phyloP scores from a whole-genome alignment of 257 asterid species.

The Solanum stenotomum region DNA sequence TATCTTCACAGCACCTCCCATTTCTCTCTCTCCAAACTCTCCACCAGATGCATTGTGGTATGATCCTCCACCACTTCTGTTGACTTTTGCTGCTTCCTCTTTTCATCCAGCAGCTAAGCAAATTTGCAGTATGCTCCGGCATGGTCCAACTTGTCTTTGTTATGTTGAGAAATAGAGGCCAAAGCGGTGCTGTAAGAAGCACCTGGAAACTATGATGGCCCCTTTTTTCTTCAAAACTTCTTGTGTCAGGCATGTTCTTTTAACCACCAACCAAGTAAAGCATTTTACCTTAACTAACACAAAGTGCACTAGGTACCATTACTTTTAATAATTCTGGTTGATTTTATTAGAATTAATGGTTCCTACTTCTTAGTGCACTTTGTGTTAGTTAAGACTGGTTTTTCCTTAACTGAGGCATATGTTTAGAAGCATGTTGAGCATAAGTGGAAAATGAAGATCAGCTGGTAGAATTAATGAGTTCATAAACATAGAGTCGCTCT shows the following conservation, averaged over 20 bases:
- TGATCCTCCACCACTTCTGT: not conserved
- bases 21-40: not conserved
- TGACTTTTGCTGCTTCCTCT: not conserved
- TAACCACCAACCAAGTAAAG: not conserved
- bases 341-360: not conserved
- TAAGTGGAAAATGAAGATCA: not conserved
- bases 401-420: not conserved
- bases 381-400: not conserved
- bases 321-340: not conserved
- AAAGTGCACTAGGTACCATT: not conserved
- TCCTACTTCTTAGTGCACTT: not conserved
- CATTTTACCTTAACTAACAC: not conserved
- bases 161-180: not conserved
- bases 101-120: not conserved
- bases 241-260: not conserved
- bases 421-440: not conserved
- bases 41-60: not conserved
- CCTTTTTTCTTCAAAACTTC: not conserved
- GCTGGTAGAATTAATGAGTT: not conserved
- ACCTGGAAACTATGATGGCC: not conserved
- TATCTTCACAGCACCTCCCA: not conserved
- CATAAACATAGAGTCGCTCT: not conserved
- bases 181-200: not conserved
- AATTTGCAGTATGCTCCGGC: not conserved
- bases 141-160: not conserved